Conservation (phyloP, 441 rosid genomes). For the Gossypium gossypioides region DNA sequence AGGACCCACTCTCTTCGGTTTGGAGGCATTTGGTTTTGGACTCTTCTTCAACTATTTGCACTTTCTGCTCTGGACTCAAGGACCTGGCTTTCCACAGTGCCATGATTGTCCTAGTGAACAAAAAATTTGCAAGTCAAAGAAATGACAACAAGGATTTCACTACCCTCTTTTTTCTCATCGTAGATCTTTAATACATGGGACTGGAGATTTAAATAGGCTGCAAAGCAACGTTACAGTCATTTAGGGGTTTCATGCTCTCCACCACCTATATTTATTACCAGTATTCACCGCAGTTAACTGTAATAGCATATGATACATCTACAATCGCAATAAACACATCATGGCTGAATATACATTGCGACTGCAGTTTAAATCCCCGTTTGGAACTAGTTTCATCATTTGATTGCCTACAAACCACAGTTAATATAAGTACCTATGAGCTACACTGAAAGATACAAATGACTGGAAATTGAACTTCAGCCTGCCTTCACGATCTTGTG, state of each 20-base stretch:
- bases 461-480: conserved; percentile 88
- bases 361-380: background rate
- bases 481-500: conserved; percentile 81
- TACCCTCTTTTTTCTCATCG: background rate
- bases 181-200: background rate
- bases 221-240: background rate
- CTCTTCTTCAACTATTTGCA: conserved; percentile 80
- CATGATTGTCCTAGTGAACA: conserved; percentile 69
- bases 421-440: conserved; percentile 25
- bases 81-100: conserved; percentile 94
- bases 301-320: background rate
- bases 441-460: conserved; percentile 78
- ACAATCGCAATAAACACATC: too few species aligned
- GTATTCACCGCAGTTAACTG: background rate
- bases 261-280: background rate
- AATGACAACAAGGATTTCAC: background rate
- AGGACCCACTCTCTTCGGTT: conserved; percentile 67
- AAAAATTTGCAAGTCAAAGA: conserved; percentile 9
- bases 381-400: background rate
- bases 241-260: too few species aligned
- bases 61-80: conserved; percentile 89
- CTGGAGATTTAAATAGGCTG: background rate
- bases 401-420: background rate
- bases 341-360: background rate
- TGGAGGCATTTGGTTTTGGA: conserved; percentile 60